Evolutionary conservation across 1,284 basidiomycete genomes (phyloP), one percentile per base, ranked within the genome.

Genomic region (Ganoderma boninense): DNA sequence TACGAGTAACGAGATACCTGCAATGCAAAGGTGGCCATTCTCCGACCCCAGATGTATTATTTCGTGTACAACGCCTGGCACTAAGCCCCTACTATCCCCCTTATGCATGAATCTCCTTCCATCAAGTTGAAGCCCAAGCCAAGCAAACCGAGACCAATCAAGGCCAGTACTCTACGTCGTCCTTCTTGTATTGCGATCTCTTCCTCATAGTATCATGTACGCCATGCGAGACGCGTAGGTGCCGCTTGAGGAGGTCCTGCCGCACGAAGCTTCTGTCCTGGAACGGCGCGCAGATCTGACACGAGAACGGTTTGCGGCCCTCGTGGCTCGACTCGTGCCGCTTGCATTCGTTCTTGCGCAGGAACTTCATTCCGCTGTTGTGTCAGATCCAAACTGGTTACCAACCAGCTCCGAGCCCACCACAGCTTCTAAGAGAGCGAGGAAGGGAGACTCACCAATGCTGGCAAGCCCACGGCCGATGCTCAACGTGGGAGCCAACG

Each of bases 321-420:
- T 82, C 85, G 75, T 93, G 91, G 71, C 87, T 89, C 26, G 87
- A 83, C 78, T 91, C 90, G 72, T 92, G 91, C 44, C 91, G 86
- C 77, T 91, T 92, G 82, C 90, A 91, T 78, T 92, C 91, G 76
- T 92, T 92, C 78, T 90, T 92, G 69, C 91, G 87, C 68, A 91
- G 77, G 80, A 92, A 92, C 16, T 87, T 83, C 72, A 89, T 84
- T 4, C 87, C 79, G 76, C 91, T 92, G 64, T 16, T 38, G n/a
- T 26, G 23, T 56, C 54, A 56, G n/a, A 11, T 16, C 26, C 49
- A 14, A 26, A 16, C 38, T 38, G 38, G 38, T 29, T 44, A 64
- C 71, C 64, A 78, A 60, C 68, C 59, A 60, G n/a, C 46, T 13
- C 43, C 42, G 63, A n/a, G 20, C 14, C 29, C 14, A 46, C 20